Base-by-base conservation (phyloP, 768 basidiomycete genomes). In the Holtermanniella nyarrowii region DNA sequence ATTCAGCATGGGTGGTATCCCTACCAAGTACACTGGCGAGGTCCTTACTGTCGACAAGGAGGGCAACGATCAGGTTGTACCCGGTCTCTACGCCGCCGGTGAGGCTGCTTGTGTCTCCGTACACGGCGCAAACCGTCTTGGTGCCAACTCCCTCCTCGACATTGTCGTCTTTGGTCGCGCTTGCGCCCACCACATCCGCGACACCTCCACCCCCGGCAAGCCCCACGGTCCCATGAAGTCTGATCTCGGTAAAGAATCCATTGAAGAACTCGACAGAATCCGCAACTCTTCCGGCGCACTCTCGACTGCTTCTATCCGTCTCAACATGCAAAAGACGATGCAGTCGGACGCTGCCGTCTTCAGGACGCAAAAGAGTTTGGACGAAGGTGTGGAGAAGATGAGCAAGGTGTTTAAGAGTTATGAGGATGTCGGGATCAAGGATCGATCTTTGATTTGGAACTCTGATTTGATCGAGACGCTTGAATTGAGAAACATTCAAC, bases 391-490 rank as follows among this genome's bases (percentile, higher is more conserved):
- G 23, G 64, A 79, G 73, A 90, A 88, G 76, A 77, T 99, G 63
- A 78, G 77, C 51, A 76, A 78, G 40, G 88, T 97, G 61, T 91
- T 91, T 78, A 81, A 84, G 68, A 87, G 80, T 66, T 97, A 82
- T 73, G 78, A 84, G 60, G 79, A 93, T 42, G 86, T 99, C 59
- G 87, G 91, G 49, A 87, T 95, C 77, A 90, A 95, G 77, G 95
- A 97, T 73, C 80, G 95, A 68, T 88, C 87, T 74, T 87, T 97
- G 91, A 95, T 97, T 73, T 99, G 93, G 95, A 96, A 97, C 76
- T 88, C 88, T 60, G 95, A 99, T 71, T 83, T 99, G 53, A 79
- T 97, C 56, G 95, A 99, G 76, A 97, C 91, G 10, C 79, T 97
- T 49, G 95, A 99, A 72, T 83, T 97, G 39, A 85, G 91, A 72